Conservation (phyloP, 2,329 filamentous ascomycete species). For the Cadophora malorum region DNA sequence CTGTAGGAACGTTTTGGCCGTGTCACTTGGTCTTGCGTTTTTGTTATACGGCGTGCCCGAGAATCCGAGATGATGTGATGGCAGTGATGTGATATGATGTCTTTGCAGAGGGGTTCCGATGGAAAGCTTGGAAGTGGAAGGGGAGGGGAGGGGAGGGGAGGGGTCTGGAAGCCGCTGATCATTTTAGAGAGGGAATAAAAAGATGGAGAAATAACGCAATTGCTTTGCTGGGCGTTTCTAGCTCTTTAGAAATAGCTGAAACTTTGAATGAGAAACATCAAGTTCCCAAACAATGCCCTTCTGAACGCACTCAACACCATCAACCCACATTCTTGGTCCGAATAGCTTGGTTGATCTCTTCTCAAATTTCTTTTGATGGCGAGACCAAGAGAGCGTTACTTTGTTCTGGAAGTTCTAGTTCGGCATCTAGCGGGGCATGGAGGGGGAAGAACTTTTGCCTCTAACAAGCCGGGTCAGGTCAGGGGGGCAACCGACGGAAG, state of each 20-base stretch:
- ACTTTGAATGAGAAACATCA: neutral
- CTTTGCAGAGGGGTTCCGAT: neutral
- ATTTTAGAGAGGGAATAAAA: conserved; percentile 11
- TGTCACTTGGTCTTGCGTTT: conserved; percentile 16
- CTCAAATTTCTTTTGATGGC: neutral
- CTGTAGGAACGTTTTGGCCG: neutral
- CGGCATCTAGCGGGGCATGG: conserved; percentile 14
- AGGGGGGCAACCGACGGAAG: neutral
- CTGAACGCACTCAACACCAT: neutral
- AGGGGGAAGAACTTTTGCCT: conserved; percentile 4
- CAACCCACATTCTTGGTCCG: neutral
- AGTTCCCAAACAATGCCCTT: neutral
- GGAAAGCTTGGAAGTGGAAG: neutral
- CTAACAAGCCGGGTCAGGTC: neutral
- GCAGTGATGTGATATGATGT: neutral
- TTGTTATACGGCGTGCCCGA: conserved; percentile 21
- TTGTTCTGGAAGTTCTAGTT: conserved; percentile 12
- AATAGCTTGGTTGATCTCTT: neutral
- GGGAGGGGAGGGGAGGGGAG: too few species aligned
- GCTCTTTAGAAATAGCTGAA: neutral
- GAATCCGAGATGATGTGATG: conserved; percentile 1
- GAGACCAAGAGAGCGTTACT: neutral
- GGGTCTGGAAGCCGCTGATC: conserved; percentile 17
- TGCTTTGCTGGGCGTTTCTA: neutral
- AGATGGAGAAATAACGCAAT: conserved; percentile 14